These are phyloP conservation scores for Jackrogersella multiformis DNA, from an alignment of 495 filamentous ascomycete genomes.

Conservation along the genomic window DNA sequence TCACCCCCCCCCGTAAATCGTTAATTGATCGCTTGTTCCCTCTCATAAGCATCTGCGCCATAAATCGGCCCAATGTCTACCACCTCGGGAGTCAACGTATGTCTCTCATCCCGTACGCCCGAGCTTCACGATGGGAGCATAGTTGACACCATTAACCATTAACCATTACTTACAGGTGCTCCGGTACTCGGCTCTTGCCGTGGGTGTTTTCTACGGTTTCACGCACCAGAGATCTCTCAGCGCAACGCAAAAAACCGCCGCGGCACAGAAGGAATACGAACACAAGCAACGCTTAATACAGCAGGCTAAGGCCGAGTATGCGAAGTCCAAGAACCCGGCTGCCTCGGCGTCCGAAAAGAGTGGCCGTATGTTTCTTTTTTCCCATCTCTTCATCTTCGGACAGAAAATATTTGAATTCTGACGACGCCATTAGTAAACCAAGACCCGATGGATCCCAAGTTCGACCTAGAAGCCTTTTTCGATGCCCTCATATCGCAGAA, in stretches of 20 bases:
- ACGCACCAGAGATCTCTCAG: slow-evolving; percentile 84
- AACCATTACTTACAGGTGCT: slow-evolving; percentile 87
- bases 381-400: not conserved
- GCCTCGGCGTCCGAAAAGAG: slow-evolving; percentile 60
- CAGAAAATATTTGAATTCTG: slow-evolving; percentile 14
- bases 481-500: slow-evolving; percentile 66
- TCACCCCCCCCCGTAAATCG: slow-evolving; percentile 25
- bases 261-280: slow-evolving; percentile 79
- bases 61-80: slow-evolving; percentile 58
- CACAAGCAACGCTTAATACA: slow-evolving; percentile 88
- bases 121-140: slow-evolving; percentile 16
- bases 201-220: slow-evolving; percentile 91
- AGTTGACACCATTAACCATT: slow-evolving; percentile 36
- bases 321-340: slow-evolving; percentile 77
- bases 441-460: slow-evolving; percentile 83
- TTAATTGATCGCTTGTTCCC: slow-evolving; percentile 34
- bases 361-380: slow-evolving; percentile 69
- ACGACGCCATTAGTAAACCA: slow-evolving; percentile 70
- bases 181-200: slow-evolving; percentile 87
- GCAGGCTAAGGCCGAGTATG: slow-evolving; percentile 89
- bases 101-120: slow-evolving; percentile 42
- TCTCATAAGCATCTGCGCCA: slow-evolving; percentile 29
- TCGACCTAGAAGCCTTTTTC: slow-evolving; percentile 89
- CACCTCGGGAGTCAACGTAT: slow-evolving; percentile 71
- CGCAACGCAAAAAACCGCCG: slow-evolving; percentile 68